Percentiles rank a stretch among this genome's conserved stretches.
These are phyloP conservation scores for Colletotrichum chrysophilum DNA, from an alignment of 2,329 filamentous ascomycete genomes.

Conservation along the genomic window DNA sequence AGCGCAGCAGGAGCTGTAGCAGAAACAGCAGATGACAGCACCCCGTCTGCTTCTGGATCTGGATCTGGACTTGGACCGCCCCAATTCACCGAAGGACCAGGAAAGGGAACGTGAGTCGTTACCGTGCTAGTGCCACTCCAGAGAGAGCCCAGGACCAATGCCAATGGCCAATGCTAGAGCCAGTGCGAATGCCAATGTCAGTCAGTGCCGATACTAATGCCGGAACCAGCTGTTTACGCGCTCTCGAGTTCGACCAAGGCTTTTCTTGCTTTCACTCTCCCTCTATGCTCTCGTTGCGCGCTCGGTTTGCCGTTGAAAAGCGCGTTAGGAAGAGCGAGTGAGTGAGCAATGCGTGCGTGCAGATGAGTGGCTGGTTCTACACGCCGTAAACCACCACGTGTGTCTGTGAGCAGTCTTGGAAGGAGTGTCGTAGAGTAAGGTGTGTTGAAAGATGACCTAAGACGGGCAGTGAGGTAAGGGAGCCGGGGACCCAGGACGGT, in stretches of 20 bases:
- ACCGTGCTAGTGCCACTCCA: conserved; percentile 16
- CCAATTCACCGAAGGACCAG: conserved; percentile 7
- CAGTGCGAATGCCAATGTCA: conserved; percentile 5
- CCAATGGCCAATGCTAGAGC: conserved; percentile 13
- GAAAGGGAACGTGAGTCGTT: conserved; percentile 19
- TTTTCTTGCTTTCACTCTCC: background rate
- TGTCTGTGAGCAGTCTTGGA: background rate
- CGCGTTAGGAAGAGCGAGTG: background rate
- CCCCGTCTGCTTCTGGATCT: background rate
- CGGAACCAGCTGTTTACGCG: background rate
- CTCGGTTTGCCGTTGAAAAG: background rate
- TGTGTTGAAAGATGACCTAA: background rate
- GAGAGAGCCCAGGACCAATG: conserved; percentile 13
- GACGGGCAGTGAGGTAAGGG: background rate
- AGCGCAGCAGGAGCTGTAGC: background rate
- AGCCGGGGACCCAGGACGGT: background rate
- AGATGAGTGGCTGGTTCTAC: background rate
- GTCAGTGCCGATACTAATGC: conserved; percentile 1
- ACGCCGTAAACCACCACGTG: background rate
- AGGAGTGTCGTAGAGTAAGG: background rate
- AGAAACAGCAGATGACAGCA: background rate
- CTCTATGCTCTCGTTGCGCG: background rate
- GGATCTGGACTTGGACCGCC: background rate
- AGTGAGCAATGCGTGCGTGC: background rate
- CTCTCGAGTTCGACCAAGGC: background rate